A percentile compares a stretch with the other conserved stretches of the same genome.
Conservation (phyloP, 306 rosid species). For the Corylus heterophylla region DNA sequence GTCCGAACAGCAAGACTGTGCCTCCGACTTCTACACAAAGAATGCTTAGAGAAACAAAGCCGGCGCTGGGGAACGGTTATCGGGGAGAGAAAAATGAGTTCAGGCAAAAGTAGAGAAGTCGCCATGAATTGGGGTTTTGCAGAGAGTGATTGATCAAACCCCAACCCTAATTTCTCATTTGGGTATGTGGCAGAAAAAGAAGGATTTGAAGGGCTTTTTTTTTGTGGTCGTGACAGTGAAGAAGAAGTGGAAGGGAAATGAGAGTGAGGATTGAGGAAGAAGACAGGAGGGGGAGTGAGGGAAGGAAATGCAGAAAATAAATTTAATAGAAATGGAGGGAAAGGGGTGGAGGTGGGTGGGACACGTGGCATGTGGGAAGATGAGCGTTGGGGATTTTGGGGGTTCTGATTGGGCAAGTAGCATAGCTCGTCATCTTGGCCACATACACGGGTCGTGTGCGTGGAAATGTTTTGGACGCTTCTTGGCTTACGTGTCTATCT, state of each 20-base stretch:
- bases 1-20: slow-evolving; percentile 28
- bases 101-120: slow-evolving; percentile 46
- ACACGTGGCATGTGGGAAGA: slow-evolving; percentile 70
- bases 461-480: slow-evolving; percentile 35
- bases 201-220: background rate
- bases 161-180: slow-evolving; percentile 47
- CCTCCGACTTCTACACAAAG: slow-evolving; percentile 27
- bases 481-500: slow-evolving; percentile 30
- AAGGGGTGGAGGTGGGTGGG: slow-evolving; percentile 52
- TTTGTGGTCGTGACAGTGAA: background rate
- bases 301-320: slow-evolving; percentile 18
- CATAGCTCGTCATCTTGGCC: slow-evolving; percentile 33
- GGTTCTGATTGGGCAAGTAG: slow-evolving; percentile 51
- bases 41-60: slow-evolving; percentile 25
- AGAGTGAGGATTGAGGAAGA: background rate
- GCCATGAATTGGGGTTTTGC: slow-evolving; percentile 44
- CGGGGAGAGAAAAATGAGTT: slow-evolving; percentile 61
- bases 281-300: background rate
- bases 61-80: slow-evolving; percentile 44
- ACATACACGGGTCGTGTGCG: slow-evolving; percentile 22
- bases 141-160: slow-evolving; percentile 22
- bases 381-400: slow-evolving; percentile 33
- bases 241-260: background rate
- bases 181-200: background rate
- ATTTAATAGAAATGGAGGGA: slow-evolving; percentile 10